Base-by-base conservation (phyloP, 148 eudicot genomes). In the Nepenthes mirabilis region DNA sequence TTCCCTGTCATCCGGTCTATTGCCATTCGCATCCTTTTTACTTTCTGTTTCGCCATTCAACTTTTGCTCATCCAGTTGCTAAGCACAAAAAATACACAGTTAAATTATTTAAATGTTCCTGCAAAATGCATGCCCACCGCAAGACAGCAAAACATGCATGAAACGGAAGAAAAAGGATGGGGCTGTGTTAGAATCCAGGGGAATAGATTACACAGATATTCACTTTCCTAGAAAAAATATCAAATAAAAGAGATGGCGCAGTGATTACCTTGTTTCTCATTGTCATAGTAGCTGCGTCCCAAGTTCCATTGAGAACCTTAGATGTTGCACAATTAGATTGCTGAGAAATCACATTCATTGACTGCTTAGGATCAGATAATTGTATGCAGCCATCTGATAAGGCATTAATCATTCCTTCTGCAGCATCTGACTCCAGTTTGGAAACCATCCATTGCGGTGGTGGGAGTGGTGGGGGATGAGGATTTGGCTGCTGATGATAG, bases 391-490 rank as follows among this genome's bases (percentile, higher is more conserved):
- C 67, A 47, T 70, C 70, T 60, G 53, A 43, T 34, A 65, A 50
- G 36, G 37, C 37, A 51, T 63, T 58, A 37, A 45, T 76, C 9
- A 62, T 74, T 54, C 66, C 70, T 49, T 52, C 69, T 37, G 43
- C 64, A 33, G 60, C 61, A 68, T 79, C 84, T 10, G 71, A 58
- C 54, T 71, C 56, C 33, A 85, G 33, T 43, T 68, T 83, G 55
- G 71, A 75, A 59, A 58, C 70, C 60, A 87, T 77, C 96, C 99
- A 86, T 56, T 88, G 81, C 57, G 79, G 51, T 57, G 99, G 96
- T n/a, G 99, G 96, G 34, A 86, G 83, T 56, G 99, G 99, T 34
- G 98, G 96, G 43, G 85, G 88, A 47, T 75, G 69, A 57, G 86
- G 74, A 11, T 65, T 57, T 63, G 70, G 51, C 50, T 76, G 81